Conservation (phyloP, 2,329 filamentous ascomycete species). For the Fusarium zealandicum region DNA sequence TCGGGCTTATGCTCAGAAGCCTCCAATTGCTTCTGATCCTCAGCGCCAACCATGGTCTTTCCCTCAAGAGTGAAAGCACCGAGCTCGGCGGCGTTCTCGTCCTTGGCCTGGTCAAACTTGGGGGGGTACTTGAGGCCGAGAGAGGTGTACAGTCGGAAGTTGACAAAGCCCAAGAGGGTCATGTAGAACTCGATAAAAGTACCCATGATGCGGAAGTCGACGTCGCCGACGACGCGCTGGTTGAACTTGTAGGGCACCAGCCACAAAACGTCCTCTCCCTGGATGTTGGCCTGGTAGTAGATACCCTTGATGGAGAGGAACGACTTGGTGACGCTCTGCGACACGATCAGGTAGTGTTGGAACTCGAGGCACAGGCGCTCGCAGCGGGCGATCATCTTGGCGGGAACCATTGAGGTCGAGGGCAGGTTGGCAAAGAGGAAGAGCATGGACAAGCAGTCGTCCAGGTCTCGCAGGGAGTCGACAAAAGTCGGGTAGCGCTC, state of each 20-base stretch:
- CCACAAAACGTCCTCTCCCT: conserved; percentile 97
- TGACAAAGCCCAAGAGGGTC: conserved; percentile 92
- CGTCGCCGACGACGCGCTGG: conserved; percentile 89
- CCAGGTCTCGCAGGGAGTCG: conserved; percentile 90
- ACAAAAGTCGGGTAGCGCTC: conserved; percentile 98
- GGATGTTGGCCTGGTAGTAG: conserved; percentile 97
- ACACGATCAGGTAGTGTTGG: conserved; percentile 95
- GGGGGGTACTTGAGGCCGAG: conserved; percentile 94
- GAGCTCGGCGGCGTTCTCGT: conserved; percentile 88
- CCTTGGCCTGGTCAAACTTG: conserved; percentile 86
- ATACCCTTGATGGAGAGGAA: conserved; percentile 99
- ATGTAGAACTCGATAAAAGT: conserved; percentile 99
- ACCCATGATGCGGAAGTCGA: conserved; percentile 99
- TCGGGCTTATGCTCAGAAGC: conserved; percentile 59
- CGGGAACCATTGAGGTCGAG: conserved; percentile 85
- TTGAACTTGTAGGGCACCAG: conserved; percentile 98
- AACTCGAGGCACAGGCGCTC: conserved; percentile 94
- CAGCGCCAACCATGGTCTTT: conserved; percentile 63
- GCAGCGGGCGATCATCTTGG: conserved; percentile 95
- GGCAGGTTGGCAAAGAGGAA: conserved; percentile 98
- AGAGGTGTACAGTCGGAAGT: conserved; percentile 92
- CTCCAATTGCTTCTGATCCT: conserved; percentile 62
- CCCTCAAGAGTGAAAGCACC: conserved; percentile 91
- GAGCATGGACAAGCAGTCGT: conserved; percentile 95
- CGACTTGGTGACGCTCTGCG: conserved; percentile 90